Conservation (phyloP, 1,139 yeast genomes). For the Hansenula sp. region DNA sequence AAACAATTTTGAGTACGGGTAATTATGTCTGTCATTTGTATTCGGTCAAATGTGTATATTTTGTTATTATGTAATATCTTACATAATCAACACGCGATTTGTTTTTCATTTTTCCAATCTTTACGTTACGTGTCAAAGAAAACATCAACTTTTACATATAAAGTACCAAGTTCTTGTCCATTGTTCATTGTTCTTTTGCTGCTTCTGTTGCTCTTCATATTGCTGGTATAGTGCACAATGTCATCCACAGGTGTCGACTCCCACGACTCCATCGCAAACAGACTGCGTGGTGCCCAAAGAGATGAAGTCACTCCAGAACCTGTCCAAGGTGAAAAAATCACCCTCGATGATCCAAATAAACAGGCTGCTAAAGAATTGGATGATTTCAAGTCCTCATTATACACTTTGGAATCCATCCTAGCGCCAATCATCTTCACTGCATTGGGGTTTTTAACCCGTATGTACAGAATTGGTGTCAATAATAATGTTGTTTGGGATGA, state of each 20-base stretch:
- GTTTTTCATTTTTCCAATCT: no score
- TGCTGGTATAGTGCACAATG: no score
- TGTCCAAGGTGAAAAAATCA: neutral
- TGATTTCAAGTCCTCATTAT: constrained; percentile 22
- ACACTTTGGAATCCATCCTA: constrained; percentile 38
- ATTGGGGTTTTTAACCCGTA: constrained; percentile 67
- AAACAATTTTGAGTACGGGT: no score
- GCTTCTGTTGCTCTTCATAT: no score
- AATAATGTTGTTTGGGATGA: constrained; percentile 92
- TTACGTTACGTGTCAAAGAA: no score
- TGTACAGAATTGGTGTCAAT: constrained; percentile 69
- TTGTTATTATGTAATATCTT: no score
- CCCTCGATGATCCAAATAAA: constrained; percentile 13
- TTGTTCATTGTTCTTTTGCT: no score
- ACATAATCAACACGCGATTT: no score
- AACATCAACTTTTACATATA: no score
- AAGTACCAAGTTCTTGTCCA: no score
- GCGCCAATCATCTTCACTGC: constrained; percentile 61
- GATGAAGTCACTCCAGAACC: constrained; percentile 2
- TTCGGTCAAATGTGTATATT: no score
- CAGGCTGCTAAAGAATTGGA: constrained; percentile 18
- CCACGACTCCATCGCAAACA: constrained; percentile 9
- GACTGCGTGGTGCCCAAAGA: constrained; percentile 16
- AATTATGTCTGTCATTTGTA: no score
- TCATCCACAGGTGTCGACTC: constrained; percentile 9